phyloP scores from a whole-genome alignment of 192 early-diverging fungal genomes.

The Coemansia pectinata region DNA sequence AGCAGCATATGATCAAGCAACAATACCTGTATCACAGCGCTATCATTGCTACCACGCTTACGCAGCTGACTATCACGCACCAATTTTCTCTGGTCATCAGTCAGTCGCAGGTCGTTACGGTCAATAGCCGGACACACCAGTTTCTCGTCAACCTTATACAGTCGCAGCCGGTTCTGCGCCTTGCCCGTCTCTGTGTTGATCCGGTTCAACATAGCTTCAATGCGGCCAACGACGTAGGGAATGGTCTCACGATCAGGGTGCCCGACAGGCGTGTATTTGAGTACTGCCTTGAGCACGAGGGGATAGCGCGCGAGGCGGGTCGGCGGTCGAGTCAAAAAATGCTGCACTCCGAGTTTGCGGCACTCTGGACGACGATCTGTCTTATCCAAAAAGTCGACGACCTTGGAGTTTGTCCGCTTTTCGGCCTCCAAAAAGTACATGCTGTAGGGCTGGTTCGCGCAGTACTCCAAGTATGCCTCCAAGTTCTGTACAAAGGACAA shows the following conservation, averaged over 20 bases:
- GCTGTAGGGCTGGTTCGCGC: slow-evolving; percentile 79
- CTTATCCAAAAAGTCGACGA: slow-evolving; percentile 79
- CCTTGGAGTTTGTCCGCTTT: slow-evolving; percentile 61
- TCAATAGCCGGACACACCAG: slow-evolving; percentile 60
- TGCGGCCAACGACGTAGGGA: slow-evolving; percentile 69
- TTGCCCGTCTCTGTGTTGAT: slow-evolving; percentile 89
- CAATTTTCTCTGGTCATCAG: slow-evolving; percentile 66
- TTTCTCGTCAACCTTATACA: slow-evolving; percentile 71
- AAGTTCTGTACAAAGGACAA: slow-evolving; percentile 68
- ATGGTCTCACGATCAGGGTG: slow-evolving; percentile 78
- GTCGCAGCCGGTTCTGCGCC: slow-evolving; percentile 83
- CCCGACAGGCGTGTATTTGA: slow-evolving; percentile 79
- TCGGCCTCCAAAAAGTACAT: slow-evolving; percentile 84
- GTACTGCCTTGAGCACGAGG: slow-evolving; percentile 75
- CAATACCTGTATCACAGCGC: slow-evolving; percentile 72
- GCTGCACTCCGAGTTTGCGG: slow-evolving; percentile 80
- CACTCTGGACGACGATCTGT: slow-evolving; percentile 74
- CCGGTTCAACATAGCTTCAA: slow-evolving; percentile 70
- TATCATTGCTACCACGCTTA: slow-evolving; percentile 62
- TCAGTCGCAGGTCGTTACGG: slow-evolving; percentile 71
- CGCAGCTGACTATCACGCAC: slow-evolving; percentile 83
- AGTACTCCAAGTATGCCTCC: slow-evolving; percentile 82
- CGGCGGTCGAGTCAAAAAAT: slow-evolving; percentile 84
- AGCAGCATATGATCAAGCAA: slow-evolving; percentile 88
- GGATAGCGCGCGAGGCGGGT: slow-evolving; percentile 87